Conservation (phyloP, 352 stramenopile genomes). For the Globisporangium spinosum region DNA sequence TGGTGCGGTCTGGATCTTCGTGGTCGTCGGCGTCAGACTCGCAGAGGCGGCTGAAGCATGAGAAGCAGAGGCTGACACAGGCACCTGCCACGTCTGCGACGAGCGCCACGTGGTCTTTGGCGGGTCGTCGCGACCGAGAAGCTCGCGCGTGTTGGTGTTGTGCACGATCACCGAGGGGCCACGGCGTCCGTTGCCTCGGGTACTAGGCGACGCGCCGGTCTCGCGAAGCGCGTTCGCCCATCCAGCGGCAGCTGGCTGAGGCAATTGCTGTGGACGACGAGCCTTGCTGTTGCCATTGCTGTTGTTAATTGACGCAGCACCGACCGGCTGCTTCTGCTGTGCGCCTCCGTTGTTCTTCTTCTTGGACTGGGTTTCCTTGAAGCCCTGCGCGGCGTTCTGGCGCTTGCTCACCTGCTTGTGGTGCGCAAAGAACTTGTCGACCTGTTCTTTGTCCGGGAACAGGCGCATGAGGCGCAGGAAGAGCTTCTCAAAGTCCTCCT, state of each 20-base stretch:
- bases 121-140: constrained; percentile 36
- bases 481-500: constrained; percentile 61
- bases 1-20: constrained; percentile 62
- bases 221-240: constrained; percentile 75
- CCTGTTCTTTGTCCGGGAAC: constrained; percentile 59
- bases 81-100: constrained; percentile 46
- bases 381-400: constrained; percentile 30
- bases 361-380: constrained; percentile 41
- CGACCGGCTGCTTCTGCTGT: constrained; percentile 24
- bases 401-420: constrained; percentile 53
- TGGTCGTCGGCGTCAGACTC: constrained; percentile 35
- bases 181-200: constrained; percentile 22
- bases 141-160: constrained; percentile 49
- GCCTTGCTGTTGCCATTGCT: constrained; percentile 14
- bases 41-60: constrained; percentile 20
- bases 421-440: constrained; percentile 58
- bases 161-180: constrained; percentile 48
- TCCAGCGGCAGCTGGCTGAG: constrained; percentile 37
- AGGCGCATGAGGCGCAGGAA: constrained; percentile 79
- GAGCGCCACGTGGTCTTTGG: constrained; percentile 50
- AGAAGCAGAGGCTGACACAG: constrained; percentile 17
- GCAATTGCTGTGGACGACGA: constrained; percentile 26
- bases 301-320: constrained; percentile 2
- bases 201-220: constrained; percentile 37
- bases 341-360: constrained; percentile 41